These are phyloP conservation scores for Aspergillus melleus DNA, from an alignment of 2,329 filamentous ascomycete species.

Conservation along the genomic window DNA sequence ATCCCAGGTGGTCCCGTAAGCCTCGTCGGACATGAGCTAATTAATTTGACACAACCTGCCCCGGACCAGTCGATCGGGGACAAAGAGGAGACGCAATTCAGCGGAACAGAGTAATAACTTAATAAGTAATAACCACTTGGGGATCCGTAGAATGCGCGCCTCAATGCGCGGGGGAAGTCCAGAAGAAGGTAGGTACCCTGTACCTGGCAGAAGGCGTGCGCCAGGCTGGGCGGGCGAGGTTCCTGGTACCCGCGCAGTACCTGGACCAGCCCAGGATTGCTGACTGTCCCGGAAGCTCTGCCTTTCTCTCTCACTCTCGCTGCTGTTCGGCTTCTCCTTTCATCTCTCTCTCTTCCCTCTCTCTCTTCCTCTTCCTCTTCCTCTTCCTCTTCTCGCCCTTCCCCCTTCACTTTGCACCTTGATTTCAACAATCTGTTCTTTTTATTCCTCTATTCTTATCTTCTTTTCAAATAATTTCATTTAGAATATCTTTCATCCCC, in stretches of 20 bases:
- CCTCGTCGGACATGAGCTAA: no score
- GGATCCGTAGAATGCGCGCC: no score
- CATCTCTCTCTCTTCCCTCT: slow-evolving; percentile 16
- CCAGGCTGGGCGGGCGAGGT: background rate
- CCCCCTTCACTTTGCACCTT: slow-evolving; percentile 27
- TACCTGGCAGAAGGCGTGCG: background rate
- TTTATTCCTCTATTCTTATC: slow-evolving; percentile 21
- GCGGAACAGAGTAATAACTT: no score
- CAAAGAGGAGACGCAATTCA: no score
- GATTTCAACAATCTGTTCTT: slow-evolving; percentile 9
- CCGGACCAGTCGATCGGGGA: no score
- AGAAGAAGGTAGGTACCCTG: background rate
- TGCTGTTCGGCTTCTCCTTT: background rate
- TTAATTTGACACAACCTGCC: no score
- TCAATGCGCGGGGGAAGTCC: no score
- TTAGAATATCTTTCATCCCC: slow-evolving; percentile 10
- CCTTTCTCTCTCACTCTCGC: slow-evolving; percentile 14
- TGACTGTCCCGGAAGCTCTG: background rate
- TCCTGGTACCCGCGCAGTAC: background rate
- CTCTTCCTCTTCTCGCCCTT: slow-evolving; percentile 17
- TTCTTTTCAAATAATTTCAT: slow-evolving; percentile 2
- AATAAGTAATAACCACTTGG: no score
- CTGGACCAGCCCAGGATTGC: background rate
- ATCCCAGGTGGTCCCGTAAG: no score
- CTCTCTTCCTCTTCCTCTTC: slow-evolving; percentile 18